Evolutionary conservation across 176 grass and related monocot species (phyloP), one percentile per base, ranked within the genome.

Genomic region (Cenchrus purpureus): DNA sequence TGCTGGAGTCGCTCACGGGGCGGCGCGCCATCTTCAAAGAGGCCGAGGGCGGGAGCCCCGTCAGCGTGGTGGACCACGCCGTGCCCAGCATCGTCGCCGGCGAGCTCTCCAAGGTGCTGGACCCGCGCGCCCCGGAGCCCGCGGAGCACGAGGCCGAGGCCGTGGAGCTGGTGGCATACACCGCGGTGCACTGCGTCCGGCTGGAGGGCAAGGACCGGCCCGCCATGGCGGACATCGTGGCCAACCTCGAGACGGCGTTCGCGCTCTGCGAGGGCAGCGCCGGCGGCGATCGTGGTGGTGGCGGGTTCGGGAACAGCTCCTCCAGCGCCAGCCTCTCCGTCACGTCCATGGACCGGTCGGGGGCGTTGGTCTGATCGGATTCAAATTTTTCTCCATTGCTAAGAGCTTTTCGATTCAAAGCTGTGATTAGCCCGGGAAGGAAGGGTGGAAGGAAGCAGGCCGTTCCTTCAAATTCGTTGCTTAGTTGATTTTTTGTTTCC

Each of bases 1-100:
- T 94, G 91, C 88, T 99, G 8, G 97, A 99, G 81, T 68, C 71
- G n/a, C 78, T 99, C 1, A 99, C 97, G 0, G 97, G 97, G 17
- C 92, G 71, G 79, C 84, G 82, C 20, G 97, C 94, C 6, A 90
- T 99, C 17, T 99, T 94, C 71, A 94, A 74, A 80, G 93, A 90
- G 44, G 91, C 84, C 3, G 93, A 89, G 44, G 90, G 78, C 19
- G 88, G 80, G 34, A 88, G 53, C 42, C 90, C 88, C 5, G 71
- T 85, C 14, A 92, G 86, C 67, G 88, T 99, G 46, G 91, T 99
- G 68, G 97, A 99, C 80, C 86, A 88, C 74, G 92, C 90, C 14
- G 71, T 88, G 71, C 90, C 91, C 9, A 80, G 13, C 80, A 84
- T 99, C 17, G 76, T 82, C 2, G 74, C 82, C 44, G 94, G 90